Conservation (phyloP, 805 yeast genomes). For the Lipomyces kockii region DNA sequence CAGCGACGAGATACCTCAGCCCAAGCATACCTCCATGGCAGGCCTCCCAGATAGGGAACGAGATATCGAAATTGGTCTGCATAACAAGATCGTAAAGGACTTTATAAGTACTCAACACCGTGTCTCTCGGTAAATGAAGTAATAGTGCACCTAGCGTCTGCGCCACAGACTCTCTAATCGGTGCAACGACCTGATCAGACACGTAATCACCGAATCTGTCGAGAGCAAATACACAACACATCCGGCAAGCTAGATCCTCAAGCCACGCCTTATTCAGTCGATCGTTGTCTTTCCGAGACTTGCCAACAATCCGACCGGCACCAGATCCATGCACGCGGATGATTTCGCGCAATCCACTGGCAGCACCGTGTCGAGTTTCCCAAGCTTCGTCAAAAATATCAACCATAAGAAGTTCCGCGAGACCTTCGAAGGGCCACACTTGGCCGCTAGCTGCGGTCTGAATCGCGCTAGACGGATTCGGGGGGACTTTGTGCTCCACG, state of each 20-base stretch:
- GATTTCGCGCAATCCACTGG: conserved; percentile 87
- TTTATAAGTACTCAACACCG: conserved; percentile 64
- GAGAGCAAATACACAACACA: conserved; percentile 83
- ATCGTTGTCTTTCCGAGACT: conserved; percentile 64
- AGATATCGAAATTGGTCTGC: conserved; percentile 56
- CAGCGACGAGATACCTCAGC: conserved; percentile 85
- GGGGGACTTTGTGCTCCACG: conserved; percentile 69
- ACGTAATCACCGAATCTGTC: conserved; percentile 98
- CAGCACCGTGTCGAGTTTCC: conserved; percentile 97
- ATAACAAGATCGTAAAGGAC: conserved; percentile 70
- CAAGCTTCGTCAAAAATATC: conserved; percentile 85
- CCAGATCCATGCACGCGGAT: conserved; percentile 79
- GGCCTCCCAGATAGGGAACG: conserved; percentile 87
- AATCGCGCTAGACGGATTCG: conserved; percentile 61
- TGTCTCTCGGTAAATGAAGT: conserved; percentile 66
- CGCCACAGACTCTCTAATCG: conserved; percentile 95
- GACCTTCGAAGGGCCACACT: conserved; percentile 94
- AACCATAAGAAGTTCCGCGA: conserved; percentile 76
- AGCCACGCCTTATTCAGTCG: conserved; percentile 66
- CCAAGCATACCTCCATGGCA: conserved; percentile 98
- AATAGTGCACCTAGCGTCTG: conserved; percentile 90
- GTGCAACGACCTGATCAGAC: conserved; percentile 96
- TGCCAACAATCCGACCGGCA: conserved; percentile 79
- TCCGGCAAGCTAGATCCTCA: conserved; percentile 85
- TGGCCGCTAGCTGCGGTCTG: conserved; percentile 43